Evolutionary conservation across 2,329 filamentous ascomycete genomes (phyloP).

Genomic region (Trichoderma sp.): DNA sequence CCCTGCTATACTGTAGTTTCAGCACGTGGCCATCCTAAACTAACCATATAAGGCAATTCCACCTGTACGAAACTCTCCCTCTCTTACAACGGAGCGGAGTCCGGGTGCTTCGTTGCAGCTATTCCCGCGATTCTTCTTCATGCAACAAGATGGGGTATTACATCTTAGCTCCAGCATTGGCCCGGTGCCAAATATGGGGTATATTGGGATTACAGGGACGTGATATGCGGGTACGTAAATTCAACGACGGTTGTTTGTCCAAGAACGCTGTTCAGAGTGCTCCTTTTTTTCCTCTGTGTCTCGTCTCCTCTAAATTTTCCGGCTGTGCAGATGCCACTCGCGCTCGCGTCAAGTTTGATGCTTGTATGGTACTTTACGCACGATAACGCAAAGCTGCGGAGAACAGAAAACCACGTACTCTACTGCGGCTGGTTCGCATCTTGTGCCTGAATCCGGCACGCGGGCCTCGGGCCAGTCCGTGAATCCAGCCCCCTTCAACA

Average conservation of each 20-base stretch:
- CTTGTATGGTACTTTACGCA: neutral
- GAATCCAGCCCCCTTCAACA: slow-evolving; percentile 3
- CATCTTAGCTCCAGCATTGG: neutral
- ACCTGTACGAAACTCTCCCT: neutral
- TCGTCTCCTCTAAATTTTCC: neutral
- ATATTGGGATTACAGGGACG: neutral
- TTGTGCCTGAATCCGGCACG: slow-evolving; percentile 7
- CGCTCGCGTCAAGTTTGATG: neutral
- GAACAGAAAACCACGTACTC: neutral
- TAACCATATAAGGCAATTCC: neutral
- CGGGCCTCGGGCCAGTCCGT: neutral
- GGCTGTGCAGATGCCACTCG: neutral
- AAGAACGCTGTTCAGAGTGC: neutral
- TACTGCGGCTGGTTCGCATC: neutral
- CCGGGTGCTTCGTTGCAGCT: neutral
- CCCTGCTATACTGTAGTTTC: neutral
- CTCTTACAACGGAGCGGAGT: neutral
- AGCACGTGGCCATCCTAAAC: neutral
- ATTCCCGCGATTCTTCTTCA: neutral
- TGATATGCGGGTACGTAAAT: neutral
- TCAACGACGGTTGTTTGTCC: neutral
- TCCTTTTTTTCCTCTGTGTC: neutral
- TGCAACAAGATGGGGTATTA: neutral
- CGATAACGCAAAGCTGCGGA: neutral
- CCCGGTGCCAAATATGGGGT: neutral